A percentile compares a stretch with the other conserved stretches of the same genome.
phyloP scores from a whole-genome alignment of 2,329 filamentous ascomycete species.

The Alternaria novae-zelandiae region DNA sequence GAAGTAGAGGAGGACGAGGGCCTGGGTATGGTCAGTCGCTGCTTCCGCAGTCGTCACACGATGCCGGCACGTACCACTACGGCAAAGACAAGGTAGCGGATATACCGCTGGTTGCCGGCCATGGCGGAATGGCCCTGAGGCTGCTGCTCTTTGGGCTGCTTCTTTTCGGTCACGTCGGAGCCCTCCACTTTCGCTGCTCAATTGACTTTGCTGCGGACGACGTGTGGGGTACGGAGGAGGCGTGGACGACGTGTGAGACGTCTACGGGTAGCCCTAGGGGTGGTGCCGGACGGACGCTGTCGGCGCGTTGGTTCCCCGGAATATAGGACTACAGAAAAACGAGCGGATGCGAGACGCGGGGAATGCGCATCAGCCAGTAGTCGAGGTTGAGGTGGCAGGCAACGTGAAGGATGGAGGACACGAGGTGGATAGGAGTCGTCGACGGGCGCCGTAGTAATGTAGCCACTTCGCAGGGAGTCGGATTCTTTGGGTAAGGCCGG shows the following conservation, averaged over 20 bases:
- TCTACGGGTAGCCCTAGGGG: background rate
- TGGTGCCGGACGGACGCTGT: background rate
- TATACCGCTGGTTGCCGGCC: slow-evolving; percentile 74
- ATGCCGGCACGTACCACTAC: slow-evolving; percentile 68
- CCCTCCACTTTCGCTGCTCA: slow-evolving; percentile 36
- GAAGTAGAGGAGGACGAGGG: slow-evolving; percentile 80
- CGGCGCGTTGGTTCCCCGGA: slow-evolving; percentile 4
- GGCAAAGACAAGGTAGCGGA: slow-evolving; percentile 77
- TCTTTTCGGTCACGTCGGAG: slow-evolving; percentile 27
- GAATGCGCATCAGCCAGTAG: slow-evolving; percentile 12
- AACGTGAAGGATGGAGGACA: background rate
- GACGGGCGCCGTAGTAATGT: slow-evolving; percentile 6
- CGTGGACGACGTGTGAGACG: background rate
- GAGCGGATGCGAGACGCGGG: slow-evolving; percentile 15
- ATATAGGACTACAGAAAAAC: background rate
- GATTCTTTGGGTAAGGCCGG: slow-evolving; percentile 7
- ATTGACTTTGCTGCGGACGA: slow-evolving; percentile 7
- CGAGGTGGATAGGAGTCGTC: slow-evolving; percentile 11
- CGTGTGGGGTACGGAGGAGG: slow-evolving; percentile 4
- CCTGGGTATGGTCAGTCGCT: slow-evolving; percentile 46
- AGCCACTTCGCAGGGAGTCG: background rate
- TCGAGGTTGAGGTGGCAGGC: background rate
- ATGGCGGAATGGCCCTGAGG: slow-evolving; percentile 62
- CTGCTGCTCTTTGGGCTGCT: slow-evolving; percentile 22
- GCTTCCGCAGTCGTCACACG: background rate